A percentile compares a stretch with the other conserved stretches of the same genome.
Conservation (phyloP, 2,329 filamentous ascomycete genomes). For the Periconia sp. region DNA sequence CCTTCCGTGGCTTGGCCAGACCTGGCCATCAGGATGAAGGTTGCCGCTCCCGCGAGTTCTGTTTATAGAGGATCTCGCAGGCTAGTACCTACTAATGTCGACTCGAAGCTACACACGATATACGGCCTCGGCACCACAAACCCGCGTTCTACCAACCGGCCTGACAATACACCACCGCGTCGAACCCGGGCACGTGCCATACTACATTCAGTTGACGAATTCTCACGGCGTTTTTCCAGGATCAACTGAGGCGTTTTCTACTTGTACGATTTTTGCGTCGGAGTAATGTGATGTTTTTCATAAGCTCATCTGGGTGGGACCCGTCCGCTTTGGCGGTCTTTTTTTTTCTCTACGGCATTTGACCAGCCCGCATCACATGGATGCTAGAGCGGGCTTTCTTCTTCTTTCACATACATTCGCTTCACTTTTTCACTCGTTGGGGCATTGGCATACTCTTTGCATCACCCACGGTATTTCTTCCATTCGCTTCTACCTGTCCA, state of each 20-base stretch:
- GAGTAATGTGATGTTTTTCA: constrained; percentile 1
- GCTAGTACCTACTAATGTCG: neutral
- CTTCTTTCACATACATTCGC: constrained; percentile 4
- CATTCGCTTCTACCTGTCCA: constrained; percentile 3
- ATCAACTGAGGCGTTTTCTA: neutral
- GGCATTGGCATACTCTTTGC: neutral
- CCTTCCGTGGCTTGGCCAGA: constrained; percentile 6
- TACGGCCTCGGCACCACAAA: too few relatives aligned
- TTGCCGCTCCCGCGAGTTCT: constrained; percentile 17
- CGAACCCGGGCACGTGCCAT: too few relatives aligned
- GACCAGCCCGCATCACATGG: neutral
- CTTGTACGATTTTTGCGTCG: constrained; percentile 1
- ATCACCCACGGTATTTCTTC: neutral
- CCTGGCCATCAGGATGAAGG: constrained; percentile 10
- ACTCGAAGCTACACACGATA: neutral
- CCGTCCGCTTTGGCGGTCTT: constrained; percentile 4
- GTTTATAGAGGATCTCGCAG: neutral
- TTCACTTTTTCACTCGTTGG: constrained; percentile 2
- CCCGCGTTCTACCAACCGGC: too few relatives aligned
- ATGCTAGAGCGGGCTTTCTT: neutral
- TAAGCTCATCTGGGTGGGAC: neutral
- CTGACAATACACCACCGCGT: too few relatives aligned
- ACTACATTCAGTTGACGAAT: too few relatives aligned
- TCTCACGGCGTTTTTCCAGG: neutral
- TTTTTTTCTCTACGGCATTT: neutral